Evolutionary conservation across 805 yeast genomes (phyloP).

Genomic region (Metschnikowia henanensis): DNA sequence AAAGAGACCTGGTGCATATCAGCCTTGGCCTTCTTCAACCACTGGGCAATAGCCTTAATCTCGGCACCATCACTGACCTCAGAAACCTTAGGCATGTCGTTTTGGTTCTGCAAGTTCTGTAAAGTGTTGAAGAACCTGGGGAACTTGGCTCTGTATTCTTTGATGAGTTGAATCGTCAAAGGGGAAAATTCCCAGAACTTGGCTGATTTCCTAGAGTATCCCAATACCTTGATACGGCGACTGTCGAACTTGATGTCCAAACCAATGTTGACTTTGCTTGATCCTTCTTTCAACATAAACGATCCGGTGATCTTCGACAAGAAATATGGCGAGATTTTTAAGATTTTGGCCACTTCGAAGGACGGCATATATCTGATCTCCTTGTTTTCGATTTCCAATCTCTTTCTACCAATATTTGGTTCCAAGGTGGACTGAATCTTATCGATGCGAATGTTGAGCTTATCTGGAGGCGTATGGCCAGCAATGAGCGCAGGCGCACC

Average conservation of each 20-base stretch:
- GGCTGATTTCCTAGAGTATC: slow-evolving; percentile 71
- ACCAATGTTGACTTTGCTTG: slow-evolving; percentile 65
- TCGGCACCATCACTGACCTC: slow-evolving; percentile 39
- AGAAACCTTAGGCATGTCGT: slow-evolving; percentile 38
- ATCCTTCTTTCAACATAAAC: slow-evolving; percentile 55
- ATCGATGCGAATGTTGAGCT: slow-evolving; percentile 51
- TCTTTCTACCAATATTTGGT: slow-evolving; percentile 62
- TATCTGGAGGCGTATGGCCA: slow-evolving; percentile 48
- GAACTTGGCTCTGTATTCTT: slow-evolving; percentile 60
- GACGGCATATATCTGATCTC: slow-evolving; percentile 64
- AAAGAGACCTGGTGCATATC: slow-evolving; percentile 63
- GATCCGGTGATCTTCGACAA: slow-evolving; percentile 79
- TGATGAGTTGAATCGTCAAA: slow-evolving; percentile 65
- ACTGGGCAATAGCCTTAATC: slow-evolving; percentile 45
- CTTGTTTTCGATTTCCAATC: slow-evolving; percentile 57
- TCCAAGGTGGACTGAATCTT: slow-evolving; percentile 46
- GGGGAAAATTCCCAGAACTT: slow-evolving; percentile 78
- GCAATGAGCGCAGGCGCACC: slow-evolving; percentile 74
- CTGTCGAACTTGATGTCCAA: slow-evolving; percentile 81
- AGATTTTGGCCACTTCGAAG: slow-evolving; percentile 56
- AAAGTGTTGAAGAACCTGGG: slow-evolving; percentile 55
- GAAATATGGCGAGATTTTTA: slow-evolving; percentile 61
- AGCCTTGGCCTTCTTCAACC: slow-evolving; percentile 49
- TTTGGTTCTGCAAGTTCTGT: slow-evolving; percentile 15
- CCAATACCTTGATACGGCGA: slow-evolving; percentile 79